phyloP scores from a whole-genome alignment of 2,329 filamentous ascomycete species.

The Talaromyces sp. region DNA sequence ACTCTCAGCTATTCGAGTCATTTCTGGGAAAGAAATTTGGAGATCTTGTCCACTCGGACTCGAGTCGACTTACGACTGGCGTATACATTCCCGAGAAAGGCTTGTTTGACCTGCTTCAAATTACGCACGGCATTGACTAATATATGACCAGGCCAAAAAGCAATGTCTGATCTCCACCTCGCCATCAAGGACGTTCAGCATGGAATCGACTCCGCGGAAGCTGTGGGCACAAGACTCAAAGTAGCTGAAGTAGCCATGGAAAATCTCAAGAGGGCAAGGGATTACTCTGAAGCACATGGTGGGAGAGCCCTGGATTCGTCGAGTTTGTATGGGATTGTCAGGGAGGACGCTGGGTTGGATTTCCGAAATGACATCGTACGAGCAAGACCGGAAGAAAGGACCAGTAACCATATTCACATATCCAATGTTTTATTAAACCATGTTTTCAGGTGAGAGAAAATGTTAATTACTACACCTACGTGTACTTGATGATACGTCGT shows the following conservation, averaged over 20 bases:
- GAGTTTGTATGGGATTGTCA: constrained; percentile 47
- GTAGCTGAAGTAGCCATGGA: constrained; percentile 41
- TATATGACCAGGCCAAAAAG: not conserved
- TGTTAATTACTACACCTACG: not conserved
- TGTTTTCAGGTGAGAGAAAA: too few relatives aligned
- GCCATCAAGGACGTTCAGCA: constrained; percentile 50
- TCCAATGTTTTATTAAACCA: not conserved
- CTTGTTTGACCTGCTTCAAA: constrained; percentile 14
- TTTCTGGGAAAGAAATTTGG: constrained; percentile 27
- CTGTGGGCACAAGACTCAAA: constrained; percentile 34
- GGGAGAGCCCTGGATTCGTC: constrained; percentile 44
- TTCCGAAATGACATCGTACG: constrained; percentile 39
- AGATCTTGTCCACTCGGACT: constrained; percentile 21
- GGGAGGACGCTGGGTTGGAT: constrained; percentile 37
- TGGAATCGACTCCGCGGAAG: constrained; percentile 41
- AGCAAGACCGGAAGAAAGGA: not conserved
- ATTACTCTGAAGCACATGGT: constrained; percentile 28
- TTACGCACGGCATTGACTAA: not conserved
- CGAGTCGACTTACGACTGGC: constrained; percentile 23
- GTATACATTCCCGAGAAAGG: constrained; percentile 24
- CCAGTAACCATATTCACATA: not conserved
- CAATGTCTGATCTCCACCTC: constrained; percentile 46
- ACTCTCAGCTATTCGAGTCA: constrained; percentile 19
- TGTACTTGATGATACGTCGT: too few relatives aligned
- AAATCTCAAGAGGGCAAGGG: constrained; percentile 41